Percentiles rank a stretch among this genome's conserved stretches.
Conservation (phyloP, 148 eudicot genomes). For the Amaranthus palmeri region DNA sequence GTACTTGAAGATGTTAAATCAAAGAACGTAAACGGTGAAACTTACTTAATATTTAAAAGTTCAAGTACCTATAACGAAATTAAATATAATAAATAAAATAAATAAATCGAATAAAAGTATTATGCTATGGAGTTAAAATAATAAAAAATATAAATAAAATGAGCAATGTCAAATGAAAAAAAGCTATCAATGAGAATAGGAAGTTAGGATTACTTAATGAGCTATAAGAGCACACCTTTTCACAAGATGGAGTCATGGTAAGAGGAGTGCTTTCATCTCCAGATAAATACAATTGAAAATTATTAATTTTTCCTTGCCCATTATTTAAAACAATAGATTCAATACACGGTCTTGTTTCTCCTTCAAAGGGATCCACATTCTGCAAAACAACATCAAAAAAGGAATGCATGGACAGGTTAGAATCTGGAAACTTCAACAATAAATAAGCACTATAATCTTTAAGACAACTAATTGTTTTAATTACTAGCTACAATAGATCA, state of each 20-base stretch:
- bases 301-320: conserved; percentile 36
- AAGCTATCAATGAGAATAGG: neutral
- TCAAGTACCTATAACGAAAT: too few species aligned
- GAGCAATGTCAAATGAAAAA: neutral
- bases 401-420: neutral
- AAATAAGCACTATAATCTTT: conserved; percentile 3
- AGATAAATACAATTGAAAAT: conserved; percentile 56
- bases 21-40: too few species aligned
- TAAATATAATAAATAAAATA: too few species aligned
- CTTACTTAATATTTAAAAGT: too few species aligned
- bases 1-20: too few species aligned
- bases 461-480: neutral
- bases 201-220: neutral
- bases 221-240: conserved; percentile 43
- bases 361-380: conserved; percentile 29
- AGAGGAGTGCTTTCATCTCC: conserved; percentile 53
- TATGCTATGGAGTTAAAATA: neutral
- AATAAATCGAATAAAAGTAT: neutral
- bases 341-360: conserved; percentile 23
- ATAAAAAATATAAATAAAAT: neutral
- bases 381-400: conserved; percentile 13
- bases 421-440: conserved; percentile 9
- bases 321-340: conserved; percentile 20
- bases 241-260: conserved; percentile 39
- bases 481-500: neutral